Evolutionary conservation across 2,329 filamentous ascomycete species (phyloP).

Genomic region (Fusarium clavum): DNA sequence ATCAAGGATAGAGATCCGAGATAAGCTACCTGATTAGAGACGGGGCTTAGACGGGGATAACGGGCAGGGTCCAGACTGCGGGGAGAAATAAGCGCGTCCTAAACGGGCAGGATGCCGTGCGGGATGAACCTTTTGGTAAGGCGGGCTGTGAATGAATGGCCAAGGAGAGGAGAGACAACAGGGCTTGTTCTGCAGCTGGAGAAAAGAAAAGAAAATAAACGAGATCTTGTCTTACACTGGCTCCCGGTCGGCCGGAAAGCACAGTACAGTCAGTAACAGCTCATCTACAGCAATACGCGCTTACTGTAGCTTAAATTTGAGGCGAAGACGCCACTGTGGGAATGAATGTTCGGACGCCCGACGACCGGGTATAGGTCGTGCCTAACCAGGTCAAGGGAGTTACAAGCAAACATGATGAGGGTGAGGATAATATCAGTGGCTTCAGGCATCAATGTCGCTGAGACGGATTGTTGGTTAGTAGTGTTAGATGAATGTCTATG

Average conservation of each 20-base stretch:
- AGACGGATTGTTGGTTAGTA: neutral
- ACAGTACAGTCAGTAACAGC: neutral
- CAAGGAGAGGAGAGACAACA: slow-evolving; percentile 15
- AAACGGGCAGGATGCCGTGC: slow-evolving; percentile 6
- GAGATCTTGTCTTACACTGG: slow-evolving; percentile 21
- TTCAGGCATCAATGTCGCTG: neutral
- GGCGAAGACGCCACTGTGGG: slow-evolving; percentile 15
- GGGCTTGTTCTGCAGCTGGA: slow-evolving; percentile 6
- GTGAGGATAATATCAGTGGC: neutral
- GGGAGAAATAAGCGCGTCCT: slow-evolving; percentile 33
- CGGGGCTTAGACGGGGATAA: slow-evolving; percentile 25
- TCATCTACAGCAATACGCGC: neutral
- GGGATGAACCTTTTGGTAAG: slow-evolving; percentile 23
- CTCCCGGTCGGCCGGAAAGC: slow-evolving; percentile 5
- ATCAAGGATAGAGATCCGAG: slow-evolving; percentile 7
- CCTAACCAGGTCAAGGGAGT: neutral
- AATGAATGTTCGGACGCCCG: neutral
- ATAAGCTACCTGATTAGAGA: neutral
- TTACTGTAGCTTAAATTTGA: slow-evolving; percentile 20
- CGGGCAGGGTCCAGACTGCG: slow-evolving; percentile 17
- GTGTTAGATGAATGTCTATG: neutral
- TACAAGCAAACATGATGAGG: neutral
- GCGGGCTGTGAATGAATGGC: slow-evolving; percentile 10
- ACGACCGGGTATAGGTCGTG: neutral
- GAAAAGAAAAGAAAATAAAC: neutral